Evolutionary conservation across 352 stramenopile genomes (phyloP).

Genomic region (Phytophthora idaei): DNA sequence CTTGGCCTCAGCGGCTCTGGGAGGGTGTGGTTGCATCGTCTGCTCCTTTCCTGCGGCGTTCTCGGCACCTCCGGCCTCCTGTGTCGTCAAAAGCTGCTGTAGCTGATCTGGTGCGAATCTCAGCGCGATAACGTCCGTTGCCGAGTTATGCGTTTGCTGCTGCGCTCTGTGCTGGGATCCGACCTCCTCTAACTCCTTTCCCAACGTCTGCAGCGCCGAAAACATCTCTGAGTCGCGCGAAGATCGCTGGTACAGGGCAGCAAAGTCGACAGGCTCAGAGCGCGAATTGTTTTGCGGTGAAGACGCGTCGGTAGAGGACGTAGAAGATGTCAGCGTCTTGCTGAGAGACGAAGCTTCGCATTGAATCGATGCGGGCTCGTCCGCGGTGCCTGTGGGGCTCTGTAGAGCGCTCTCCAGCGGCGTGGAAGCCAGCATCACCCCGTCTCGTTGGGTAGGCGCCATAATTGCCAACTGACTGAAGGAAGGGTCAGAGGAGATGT

Average conservation of each 20-base stretch:
- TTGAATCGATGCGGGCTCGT: background rate
- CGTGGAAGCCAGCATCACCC: slow-evolving; percentile 20
- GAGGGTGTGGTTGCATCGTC: slow-evolving; percentile 36
- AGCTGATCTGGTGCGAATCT: slow-evolving; percentile 67
- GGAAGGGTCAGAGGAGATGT: slow-evolving; percentile 4
- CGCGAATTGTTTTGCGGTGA: slow-evolving; percentile 19
- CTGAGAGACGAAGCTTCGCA: background rate
- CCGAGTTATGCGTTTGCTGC: slow-evolving; percentile 19
- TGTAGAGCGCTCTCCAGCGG: slow-evolving; percentile 9
- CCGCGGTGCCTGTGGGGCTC: slow-evolving; percentile 7
- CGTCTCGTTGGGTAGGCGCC: slow-evolving; percentile 34
- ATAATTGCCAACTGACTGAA: slow-evolving; percentile 37
- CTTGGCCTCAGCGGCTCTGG: slow-evolving; percentile 42
- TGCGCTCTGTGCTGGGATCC: slow-evolving; percentile 41
- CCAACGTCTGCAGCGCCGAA: slow-evolving; percentile 55
- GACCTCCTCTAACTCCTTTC: slow-evolving; percentile 63
- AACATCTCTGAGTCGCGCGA: slow-evolving; percentile 59
- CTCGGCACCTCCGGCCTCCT: slow-evolving; percentile 45
- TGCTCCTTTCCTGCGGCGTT: slow-evolving; percentile 53
- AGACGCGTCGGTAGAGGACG: slow-evolving; percentile 32
- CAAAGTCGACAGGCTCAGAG: slow-evolving; percentile 41
- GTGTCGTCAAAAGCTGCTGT: slow-evolving; percentile 65
- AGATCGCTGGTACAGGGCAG: slow-evolving; percentile 68
- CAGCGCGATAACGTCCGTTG: slow-evolving; percentile 15
- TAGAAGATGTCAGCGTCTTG: slow-evolving; percentile 12